Conservation (phyloP, 805 yeast species). For the Wickerhamomyces queroliae region DNA sequence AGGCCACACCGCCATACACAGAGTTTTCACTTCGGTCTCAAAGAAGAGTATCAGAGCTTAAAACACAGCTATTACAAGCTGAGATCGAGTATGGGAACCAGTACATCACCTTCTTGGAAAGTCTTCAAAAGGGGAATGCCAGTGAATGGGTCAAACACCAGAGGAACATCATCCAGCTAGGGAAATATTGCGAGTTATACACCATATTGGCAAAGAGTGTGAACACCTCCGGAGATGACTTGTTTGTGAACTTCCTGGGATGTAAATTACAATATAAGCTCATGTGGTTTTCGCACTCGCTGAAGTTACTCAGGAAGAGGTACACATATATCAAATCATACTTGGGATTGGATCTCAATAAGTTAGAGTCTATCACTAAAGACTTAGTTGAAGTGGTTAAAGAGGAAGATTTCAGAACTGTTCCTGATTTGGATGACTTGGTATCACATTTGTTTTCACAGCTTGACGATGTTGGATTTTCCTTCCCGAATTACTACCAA, state of each 20-base stretch:
- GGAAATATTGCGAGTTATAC: not conserved
- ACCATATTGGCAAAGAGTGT: not conserved
- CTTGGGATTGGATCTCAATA: not conserved
- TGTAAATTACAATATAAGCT: not conserved
- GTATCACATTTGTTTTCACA: not conserved
- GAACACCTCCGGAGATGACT: not conserved
- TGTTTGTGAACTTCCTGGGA: not conserved
- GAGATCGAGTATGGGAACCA: not conserved
- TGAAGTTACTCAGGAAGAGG: not conserved
- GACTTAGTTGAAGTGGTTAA: slow-evolving; percentile 2
- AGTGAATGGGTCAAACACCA: not conserved
- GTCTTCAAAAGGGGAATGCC: not conserved
- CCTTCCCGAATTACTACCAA: not conserved
- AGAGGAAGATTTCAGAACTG: slow-evolving; percentile 7
- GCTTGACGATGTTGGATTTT: not conserved
- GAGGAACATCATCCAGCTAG: not conserved
- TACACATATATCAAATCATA: not conserved
- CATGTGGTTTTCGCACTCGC: not conserved
- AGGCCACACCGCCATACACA: not conserved
- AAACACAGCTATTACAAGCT: not conserved
- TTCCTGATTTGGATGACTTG: slow-evolving; percentile 1
- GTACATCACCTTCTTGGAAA: not conserved
- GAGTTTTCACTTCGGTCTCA: not conserved
- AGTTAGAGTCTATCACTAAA: not conserved
- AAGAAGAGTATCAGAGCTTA: not conserved